Percentiles rank a stretch among this genome's conserved stretches.
phyloP scores from a whole-genome alignment of 345 rosid genomes.

The Sisymbrium altissimum region DNA sequence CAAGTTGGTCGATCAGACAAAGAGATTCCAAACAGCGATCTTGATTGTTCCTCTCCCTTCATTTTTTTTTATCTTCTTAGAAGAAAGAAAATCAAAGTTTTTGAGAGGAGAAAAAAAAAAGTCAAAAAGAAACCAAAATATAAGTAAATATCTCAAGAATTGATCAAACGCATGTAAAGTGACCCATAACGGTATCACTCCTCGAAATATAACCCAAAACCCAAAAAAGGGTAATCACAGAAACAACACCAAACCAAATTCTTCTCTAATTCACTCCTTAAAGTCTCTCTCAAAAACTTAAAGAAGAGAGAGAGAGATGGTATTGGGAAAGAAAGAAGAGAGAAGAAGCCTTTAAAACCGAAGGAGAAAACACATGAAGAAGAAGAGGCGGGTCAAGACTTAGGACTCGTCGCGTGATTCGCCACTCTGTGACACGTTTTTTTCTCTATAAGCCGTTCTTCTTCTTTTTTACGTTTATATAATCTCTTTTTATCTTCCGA shows the following conservation, averaged over 20 bases:
- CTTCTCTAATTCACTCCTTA: constrained; percentile 10
- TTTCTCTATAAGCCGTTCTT: not conserved
- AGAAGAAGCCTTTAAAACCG: constrained; percentile 12
- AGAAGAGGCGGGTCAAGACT: constrained; percentile 18
- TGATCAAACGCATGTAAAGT: constrained; percentile 26
- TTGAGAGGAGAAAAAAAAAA: not conserved
- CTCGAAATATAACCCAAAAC: not conserved
- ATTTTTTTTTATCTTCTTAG: constrained; percentile 16
- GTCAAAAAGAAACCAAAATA: constrained; percentile 2
- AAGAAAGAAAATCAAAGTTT: not conserved
- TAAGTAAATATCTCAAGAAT: not conserved
- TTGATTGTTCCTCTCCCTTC: constrained; percentile 64
- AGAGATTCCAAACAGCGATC: constrained; percentile 75
- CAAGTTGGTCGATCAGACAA: constrained; percentile 66
- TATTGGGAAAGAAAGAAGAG: not conserved
- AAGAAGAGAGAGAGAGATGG: not conserved
- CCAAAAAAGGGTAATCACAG: not conserved
- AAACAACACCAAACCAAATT: not conserved
- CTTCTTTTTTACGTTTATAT: constrained; percentile 27
- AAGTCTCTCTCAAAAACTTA: too few species aligned
- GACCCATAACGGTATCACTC: constrained; percentile 14
- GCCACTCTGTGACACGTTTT: constrained; percentile 33
- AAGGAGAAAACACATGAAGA: constrained; percentile 29
- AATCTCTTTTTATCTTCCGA: not conserved
- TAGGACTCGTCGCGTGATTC: constrained; percentile 33